Evolutionary conservation across 352 stramenopile species (phyloP).

Genomic region (Pythium pyrilobum): DNA sequence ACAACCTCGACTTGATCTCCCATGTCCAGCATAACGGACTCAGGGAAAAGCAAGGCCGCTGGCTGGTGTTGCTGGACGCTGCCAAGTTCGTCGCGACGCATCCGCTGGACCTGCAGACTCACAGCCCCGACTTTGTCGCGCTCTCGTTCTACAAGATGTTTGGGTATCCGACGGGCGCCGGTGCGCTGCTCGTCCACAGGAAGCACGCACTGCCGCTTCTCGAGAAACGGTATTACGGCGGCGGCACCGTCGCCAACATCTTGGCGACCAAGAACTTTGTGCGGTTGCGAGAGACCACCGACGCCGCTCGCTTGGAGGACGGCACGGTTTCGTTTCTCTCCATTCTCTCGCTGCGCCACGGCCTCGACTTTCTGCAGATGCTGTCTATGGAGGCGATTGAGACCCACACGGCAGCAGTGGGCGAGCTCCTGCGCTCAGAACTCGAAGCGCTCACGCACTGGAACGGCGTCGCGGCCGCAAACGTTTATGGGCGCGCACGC

Average conservation of each 20-base stretch:
- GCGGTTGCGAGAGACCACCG: conserved; percentile 21
- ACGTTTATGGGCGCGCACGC: conserved; percentile 44
- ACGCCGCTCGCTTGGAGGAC: conserved; percentile 38
- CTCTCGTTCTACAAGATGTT: conserved; percentile 87
- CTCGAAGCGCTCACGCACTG: conserved; percentile 40
- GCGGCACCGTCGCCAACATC: conserved; percentile 59
- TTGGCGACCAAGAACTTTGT: conserved; percentile 38
- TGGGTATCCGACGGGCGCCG: conserved; percentile 64
- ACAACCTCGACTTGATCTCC: conserved; percentile 40
- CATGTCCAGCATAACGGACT: conserved; percentile 24
- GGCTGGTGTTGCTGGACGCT: conserved; percentile 67
- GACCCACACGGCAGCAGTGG: conserved; percentile 43
- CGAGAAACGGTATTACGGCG: conserved; percentile 56
- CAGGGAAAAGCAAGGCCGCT: conserved; percentile 12
- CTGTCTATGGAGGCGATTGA: conserved; percentile 44
- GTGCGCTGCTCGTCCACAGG: conserved; percentile 41
- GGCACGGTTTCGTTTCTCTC: conserved; percentile 65
- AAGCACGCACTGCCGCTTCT: conserved; percentile 36
- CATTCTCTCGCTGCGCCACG: conserved; percentile 52
- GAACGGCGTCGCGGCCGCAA: conserved; percentile 39
- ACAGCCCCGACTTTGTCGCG: conserved; percentile 56
- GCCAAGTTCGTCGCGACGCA: conserved; percentile 63
- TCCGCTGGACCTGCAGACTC: conserved; percentile 39
- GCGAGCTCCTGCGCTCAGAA: conserved; percentile 28
- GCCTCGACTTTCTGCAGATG: conserved; percentile 36